Evolutionary conservation across 1,284 basidiomycete species (phyloP).

Genomic region (Trichosporon asahii): DNA sequence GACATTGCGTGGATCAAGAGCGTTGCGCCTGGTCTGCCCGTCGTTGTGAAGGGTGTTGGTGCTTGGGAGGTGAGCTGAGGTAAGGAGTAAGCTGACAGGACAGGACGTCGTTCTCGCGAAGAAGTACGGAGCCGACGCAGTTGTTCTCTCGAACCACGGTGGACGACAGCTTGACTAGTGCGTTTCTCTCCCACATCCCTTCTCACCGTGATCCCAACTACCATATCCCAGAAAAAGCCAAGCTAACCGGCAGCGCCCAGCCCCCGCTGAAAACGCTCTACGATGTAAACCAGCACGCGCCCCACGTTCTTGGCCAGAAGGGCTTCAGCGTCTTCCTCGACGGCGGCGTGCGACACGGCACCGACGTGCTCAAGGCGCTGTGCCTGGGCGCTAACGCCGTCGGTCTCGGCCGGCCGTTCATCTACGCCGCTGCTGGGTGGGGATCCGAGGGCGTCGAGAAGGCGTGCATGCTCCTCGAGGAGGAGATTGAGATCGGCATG

Average conservation of each 20-base stretch:
- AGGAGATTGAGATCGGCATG: constrained; percentile 79
- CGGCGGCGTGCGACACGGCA: constrained; percentile 76
- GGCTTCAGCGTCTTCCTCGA: constrained; percentile 70
- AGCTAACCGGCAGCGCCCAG: constrained; percentile 50
- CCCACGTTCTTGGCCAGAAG: constrained; percentile 65
- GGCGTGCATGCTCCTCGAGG: constrained; percentile 60
- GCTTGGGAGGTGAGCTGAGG: constrained; percentile 43
- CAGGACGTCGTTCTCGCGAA: constrained; percentile 51
- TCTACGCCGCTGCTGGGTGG: constrained; percentile 84
- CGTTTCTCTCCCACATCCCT: background rate
- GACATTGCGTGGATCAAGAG: constrained; percentile 54
- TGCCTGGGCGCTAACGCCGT: constrained; percentile 83
- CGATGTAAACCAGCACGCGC: constrained; percentile 64
- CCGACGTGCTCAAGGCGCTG: constrained; percentile 84
- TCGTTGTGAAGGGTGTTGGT: constrained; percentile 54
- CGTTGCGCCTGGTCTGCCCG: constrained; percentile 49
- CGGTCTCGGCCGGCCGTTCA: constrained; percentile 77
- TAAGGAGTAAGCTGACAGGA: background rate
- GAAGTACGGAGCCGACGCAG: constrained; percentile 51
- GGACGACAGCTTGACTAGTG: constrained; percentile 42
- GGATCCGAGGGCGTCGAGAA: constrained; percentile 76
- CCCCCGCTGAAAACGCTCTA: constrained; percentile 70
- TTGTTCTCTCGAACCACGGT: constrained; percentile 54
- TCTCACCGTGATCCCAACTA: background rate
- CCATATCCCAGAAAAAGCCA: background rate